Base-by-base conservation (phyloP, 257 asterid species). In the Nicotiana knightiana region DNA sequence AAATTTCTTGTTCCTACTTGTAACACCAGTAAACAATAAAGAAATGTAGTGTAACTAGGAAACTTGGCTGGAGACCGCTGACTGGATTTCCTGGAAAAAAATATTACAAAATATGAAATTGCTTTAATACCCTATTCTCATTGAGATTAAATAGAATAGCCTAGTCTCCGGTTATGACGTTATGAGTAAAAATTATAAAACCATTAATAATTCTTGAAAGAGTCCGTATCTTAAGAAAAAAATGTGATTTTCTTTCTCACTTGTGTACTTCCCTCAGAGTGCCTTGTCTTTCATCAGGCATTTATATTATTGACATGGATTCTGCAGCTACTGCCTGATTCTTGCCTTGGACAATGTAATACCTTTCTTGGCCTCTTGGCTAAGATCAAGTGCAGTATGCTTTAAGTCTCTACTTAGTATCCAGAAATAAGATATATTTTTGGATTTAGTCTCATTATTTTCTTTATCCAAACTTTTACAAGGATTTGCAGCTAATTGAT, bases 401-500 rank as follows among this genome's bases (percentile, higher is more conserved):
- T 6, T 5, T n/a, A 21, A 46, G 24, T 24, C 59, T 46, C 24
- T 11, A n/a, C 5, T 71, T 21, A 21, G 61, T 71, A 24, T 46
- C 78, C 26, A 24, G 37, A 24, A 46, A 71, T 11, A 46, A 71
- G 59, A 12, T n/a, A n/a, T 13, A 21, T 46, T 13, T 71, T 71
- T 71, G 78, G 59, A 71, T 71, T 71, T 71, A 57, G 78, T 21
- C 59, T 71, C 78, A 46, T 46, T 24, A 71, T 57, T 43, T 21
- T 71, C 37, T 21, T n/a, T 71, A 11, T 71, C 78, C 78, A 71
- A 43, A 46, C 21, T 17, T 71, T 71, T 46, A 71, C 32, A n/a
- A 68, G 33, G 77, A 68, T 39, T 68, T 10, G 33, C 57, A 68
- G 77, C 77, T 68, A 68, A 68, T 68, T 68, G 18, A n/a, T 68